Conservation (phyloP, 768 basidiomycete genomes). For the Mycena kentingensis region DNA sequence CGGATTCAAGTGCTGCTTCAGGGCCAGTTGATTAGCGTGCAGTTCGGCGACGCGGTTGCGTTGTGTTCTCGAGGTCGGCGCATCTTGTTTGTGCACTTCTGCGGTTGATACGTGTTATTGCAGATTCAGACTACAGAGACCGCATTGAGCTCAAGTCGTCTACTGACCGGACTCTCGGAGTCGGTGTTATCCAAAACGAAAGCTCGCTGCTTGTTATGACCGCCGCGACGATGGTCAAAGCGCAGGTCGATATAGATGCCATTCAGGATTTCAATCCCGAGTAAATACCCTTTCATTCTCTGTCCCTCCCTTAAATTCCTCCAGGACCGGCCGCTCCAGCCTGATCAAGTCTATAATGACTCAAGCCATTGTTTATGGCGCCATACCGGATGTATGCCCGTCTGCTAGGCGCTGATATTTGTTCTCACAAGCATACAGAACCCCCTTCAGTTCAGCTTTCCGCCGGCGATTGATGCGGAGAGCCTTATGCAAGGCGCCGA, state of each 20-base stretch:
- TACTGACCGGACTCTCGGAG: slow-evolving; percentile 68
- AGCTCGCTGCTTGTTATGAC: slow-evolving; percentile 61
- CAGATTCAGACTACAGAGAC: slow-evolving; percentile 72
- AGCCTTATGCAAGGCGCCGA: slow-evolving; percentile 80
- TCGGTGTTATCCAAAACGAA: slow-evolving; percentile 57
- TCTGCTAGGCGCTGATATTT: background rate
- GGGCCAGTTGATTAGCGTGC: slow-evolving; percentile 61
- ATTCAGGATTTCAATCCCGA: slow-evolving; percentile 62
- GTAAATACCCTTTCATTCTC: slow-evolving; percentile 49
- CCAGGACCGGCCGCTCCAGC: slow-evolving; percentile 62
- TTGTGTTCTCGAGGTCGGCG: slow-evolving; percentile 64
- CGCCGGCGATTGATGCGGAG: slow-evolving; percentile 77
- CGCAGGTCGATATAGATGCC: slow-evolving; percentile 59
- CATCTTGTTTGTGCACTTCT: background rate
- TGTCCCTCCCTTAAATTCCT: background rate
- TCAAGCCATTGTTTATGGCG: slow-evolving; percentile 79
- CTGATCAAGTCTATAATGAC: slow-evolving; percentile 80
- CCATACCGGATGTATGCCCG: slow-evolving; percentile 56
- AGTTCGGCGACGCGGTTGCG: slow-evolving; percentile 78
- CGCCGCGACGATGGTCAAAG: slow-evolving; percentile 70
- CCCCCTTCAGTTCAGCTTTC: slow-evolving; percentile 78
- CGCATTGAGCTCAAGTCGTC: slow-evolving; percentile 71
- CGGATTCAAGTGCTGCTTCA: slow-evolving; percentile 60
- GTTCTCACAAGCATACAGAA: slow-evolving; percentile 45
- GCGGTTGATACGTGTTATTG: background rate